phyloP scores from a whole-genome alignment of 208 protist genomes.

The Vickermania spadyakhi region DNA sequence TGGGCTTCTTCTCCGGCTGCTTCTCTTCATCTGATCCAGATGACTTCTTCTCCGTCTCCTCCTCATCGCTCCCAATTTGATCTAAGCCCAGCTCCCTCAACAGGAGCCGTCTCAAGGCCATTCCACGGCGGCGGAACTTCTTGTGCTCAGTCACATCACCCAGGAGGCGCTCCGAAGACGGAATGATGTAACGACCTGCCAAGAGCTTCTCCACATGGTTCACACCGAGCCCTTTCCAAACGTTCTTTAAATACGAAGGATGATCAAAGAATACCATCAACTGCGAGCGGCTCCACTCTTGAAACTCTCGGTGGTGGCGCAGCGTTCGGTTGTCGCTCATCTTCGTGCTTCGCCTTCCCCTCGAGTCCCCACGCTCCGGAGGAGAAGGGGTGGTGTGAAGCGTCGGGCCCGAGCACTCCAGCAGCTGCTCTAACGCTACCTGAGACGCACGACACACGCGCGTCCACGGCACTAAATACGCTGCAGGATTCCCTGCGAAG shows the following conservation, averaged over 20 bases:
- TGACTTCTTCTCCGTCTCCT: neutral
- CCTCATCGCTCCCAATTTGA: neutral
- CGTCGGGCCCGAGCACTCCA: neutral
- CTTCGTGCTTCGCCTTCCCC: neutral
- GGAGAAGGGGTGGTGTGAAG: neutral
- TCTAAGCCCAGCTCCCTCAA: slow-evolving; percentile 3
- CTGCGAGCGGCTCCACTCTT: slow-evolving; percentile 28
- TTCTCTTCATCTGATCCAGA: neutral
- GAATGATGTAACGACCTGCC: slow-evolving; percentile 7
- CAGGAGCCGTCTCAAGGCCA: slow-evolving; percentile 13
- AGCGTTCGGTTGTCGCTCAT: slow-evolving; percentile 12
- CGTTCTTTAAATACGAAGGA: slow-evolving; percentile 22
- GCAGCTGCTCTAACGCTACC: neutral
- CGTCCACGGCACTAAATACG: neutral
- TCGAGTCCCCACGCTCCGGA: neutral
- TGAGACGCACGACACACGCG: neutral
- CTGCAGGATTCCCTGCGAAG: neutral
- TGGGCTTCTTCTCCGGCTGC: neutral
- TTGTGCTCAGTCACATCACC: neutral
- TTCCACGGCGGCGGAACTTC: neutral
- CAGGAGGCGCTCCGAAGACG: slow-evolving; percentile 9
- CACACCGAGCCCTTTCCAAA: slow-evolving; percentile 12
- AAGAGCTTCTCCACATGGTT: neutral
- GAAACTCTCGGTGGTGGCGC: slow-evolving; percentile 16
- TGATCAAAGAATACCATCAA: slow-evolving; percentile 26